Evolutionary conservation across 148 eudicot genomes (phyloP).

Genomic region (Rhododendron vialii): DNA sequence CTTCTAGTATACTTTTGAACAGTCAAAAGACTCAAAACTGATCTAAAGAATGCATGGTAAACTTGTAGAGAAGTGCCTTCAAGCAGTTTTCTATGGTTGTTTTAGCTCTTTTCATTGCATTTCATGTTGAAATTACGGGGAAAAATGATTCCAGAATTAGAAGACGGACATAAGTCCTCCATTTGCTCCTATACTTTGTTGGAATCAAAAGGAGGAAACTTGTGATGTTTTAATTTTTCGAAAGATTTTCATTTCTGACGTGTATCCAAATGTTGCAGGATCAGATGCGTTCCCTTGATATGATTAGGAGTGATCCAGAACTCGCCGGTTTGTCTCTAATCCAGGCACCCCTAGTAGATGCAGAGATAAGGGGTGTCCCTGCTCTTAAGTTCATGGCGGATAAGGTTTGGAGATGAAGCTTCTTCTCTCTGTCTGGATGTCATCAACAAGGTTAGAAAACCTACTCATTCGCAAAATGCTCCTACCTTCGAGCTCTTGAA

Average conservation of each 20-base stretch:
- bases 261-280: conserved; percentile 40
- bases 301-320: conserved; percentile 52
- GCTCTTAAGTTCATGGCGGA: conserved; percentile 81
- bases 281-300: conserved; percentile 62
- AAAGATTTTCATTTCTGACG: not conserved
- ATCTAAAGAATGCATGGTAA: not conserved
- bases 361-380: conserved; percentile 76
- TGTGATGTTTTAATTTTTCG: not conserved
- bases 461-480: not conserved
- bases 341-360: conserved; percentile 65
- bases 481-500: not conserved
- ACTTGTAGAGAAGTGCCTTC: not conserved
- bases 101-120: not conserved
- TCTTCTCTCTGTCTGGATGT: not conserved
- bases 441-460: not conserved
- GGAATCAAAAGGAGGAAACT: not conserved
- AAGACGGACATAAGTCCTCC: not conserved
- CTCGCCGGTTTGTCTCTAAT: conserved; percentile 42
- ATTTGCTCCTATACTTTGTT: not conserved
- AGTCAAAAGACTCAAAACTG: not conserved
- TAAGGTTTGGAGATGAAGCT: conserved; percentile 64
- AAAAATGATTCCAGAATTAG: not conserved
- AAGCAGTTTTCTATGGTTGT: not conserved
- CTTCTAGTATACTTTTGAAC: not conserved
- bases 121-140: not conserved